phyloP scores from a whole-genome alignment of 345 rosid genomes.

The Cardiospermum halicacabum region DNA sequence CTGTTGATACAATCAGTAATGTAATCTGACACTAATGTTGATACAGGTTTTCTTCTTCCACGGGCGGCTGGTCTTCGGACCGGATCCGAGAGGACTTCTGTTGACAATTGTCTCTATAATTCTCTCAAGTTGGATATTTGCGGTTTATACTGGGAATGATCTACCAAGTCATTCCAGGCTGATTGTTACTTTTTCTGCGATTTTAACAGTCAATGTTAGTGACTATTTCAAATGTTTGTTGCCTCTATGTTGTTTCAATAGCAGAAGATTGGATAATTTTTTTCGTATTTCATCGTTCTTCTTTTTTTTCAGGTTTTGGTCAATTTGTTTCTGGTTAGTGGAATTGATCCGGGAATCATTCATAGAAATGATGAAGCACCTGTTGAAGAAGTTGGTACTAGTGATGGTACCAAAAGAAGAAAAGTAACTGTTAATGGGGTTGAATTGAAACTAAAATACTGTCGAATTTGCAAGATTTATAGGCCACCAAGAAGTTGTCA shows the following conservation, averaged over 20 bases:
- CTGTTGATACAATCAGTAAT: not conserved
- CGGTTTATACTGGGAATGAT: conserved; percentile 23
- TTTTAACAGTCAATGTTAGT: conserved; percentile 28
- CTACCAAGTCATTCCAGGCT: conserved; percentile 17
- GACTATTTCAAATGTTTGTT: not conserved
- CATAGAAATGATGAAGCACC: conserved; percentile 20
- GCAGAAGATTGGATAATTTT: not conserved
- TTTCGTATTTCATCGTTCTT: not conserved
- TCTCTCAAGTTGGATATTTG: conserved; percentile 37
- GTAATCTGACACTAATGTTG: not conserved
- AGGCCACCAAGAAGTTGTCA: conserved; percentile 47
- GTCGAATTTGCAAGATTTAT: conserved; percentile 29
- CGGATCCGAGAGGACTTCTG: conserved; percentile 38
- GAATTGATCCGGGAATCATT: conserved; percentile 39
- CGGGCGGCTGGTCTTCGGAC: conserved; percentile 35
- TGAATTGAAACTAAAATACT: conserved; percentile 33
- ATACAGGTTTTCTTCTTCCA: conserved; percentile 42
- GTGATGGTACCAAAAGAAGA: conserved; percentile 23
- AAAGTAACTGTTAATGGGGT: conserved; percentile 29
- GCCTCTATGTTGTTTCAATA: not conserved
- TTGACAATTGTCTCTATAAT: conserved; percentile 25
- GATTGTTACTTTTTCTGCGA: conserved; percentile 5
- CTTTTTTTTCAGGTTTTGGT: conserved; percentile 23
- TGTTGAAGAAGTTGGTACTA: conserved; percentile 18
- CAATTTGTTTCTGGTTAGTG: conserved; percentile 27